Conservation (phyloP, 768 basidiomycete species). For the Tricholoma furcatifolium region DNA sequence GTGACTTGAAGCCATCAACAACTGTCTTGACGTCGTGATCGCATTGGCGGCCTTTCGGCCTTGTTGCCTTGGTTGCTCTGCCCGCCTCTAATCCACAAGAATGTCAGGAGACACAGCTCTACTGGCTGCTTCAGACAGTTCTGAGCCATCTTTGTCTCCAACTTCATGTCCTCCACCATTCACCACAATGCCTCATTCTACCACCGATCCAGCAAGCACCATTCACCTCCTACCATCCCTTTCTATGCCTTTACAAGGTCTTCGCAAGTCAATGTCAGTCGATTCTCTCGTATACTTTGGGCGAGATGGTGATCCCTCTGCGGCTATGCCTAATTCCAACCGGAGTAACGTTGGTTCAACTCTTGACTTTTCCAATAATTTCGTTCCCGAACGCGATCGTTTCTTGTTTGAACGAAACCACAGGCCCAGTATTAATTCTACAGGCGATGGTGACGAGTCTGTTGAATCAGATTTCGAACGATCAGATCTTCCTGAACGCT, state of each 20-base stretch:
- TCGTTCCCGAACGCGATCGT: constrained; percentile 17
- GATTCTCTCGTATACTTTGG: constrained; percentile 65
- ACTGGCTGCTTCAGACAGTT: constrained; percentile 1
- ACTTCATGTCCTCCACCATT: constrained; percentile 40
- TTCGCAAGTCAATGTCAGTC: constrained; percentile 76
- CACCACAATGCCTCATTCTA: constrained; percentile 42
- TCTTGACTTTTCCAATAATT: constrained; percentile 31
- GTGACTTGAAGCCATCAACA: not conserved
- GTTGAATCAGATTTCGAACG: constrained; percentile 56
- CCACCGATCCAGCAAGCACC: constrained; percentile 22
- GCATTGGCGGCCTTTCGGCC: not conserved
- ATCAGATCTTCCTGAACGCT: constrained; percentile 44
- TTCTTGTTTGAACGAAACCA: constrained; percentile 45
- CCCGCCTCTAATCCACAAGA: too few species aligned
- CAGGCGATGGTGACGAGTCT: constrained; percentile 39
- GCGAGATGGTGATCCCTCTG: constrained; percentile 31
- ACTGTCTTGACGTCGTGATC: constrained; percentile 6
- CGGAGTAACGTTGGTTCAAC: constrained; percentile 35
- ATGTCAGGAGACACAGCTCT: not conserved
- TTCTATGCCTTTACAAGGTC: constrained; percentile 34
- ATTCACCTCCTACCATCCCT: constrained; percentile 25
- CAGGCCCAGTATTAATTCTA: constrained; percentile 54
- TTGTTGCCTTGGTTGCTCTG: too few species aligned
- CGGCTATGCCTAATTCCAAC: constrained; percentile 33
- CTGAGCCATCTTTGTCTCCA: constrained; percentile 26